phyloP scores from a whole-genome alignment of 1,284 basidiomycete species.

The Ustilago bromivora region DNA sequence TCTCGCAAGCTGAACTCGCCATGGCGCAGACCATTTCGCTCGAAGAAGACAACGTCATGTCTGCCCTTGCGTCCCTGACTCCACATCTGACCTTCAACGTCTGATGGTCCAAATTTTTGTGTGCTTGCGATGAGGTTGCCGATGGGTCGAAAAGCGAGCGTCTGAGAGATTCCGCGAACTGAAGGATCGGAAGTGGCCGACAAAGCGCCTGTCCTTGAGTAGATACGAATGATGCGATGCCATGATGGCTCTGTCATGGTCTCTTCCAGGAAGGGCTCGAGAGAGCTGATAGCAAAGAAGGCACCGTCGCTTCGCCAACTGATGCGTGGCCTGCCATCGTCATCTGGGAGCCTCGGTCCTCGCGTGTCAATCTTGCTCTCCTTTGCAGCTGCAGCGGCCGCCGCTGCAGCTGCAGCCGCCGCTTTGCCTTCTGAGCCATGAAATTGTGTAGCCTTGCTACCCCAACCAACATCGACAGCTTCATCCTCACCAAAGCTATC shows the following conservation, averaged over 20 bases:
- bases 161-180: constrained; percentile 83
- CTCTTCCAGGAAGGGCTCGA: constrained; percentile 70
- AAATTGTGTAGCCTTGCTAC: constrained; percentile 95
- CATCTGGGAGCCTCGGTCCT: constrained; percentile 73
- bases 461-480: constrained; percentile 97
- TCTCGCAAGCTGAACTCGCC: constrained; percentile 85
- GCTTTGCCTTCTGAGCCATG: constrained; percentile 94
- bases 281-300: constrained; percentile 85
- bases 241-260: constrained; percentile 65
- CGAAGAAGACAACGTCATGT: constrained; percentile 93
- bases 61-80: constrained; percentile 70
- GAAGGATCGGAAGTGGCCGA: constrained; percentile 84
- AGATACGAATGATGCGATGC: constrained; percentile 80
- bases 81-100: constrained; percentile 70
- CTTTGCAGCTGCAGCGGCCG: constrained; percentile 71
- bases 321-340: constrained; percentile 80
- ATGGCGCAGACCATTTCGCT: constrained; percentile 91
- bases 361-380: constrained; percentile 50
- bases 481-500: constrained; percentile 88
- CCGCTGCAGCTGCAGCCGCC: constrained; percentile 76
- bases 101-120: constrained; percentile 82
- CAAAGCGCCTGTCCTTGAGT: constrained; percentile 77
- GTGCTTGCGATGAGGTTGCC: constrained; percentile 85
- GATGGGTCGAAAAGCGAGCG: constrained; percentile 86
- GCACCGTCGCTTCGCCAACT: constrained; percentile 94